phyloP scores from a whole-genome alignment of 73 alveolate species.

The Halteria grandinella region DNA sequence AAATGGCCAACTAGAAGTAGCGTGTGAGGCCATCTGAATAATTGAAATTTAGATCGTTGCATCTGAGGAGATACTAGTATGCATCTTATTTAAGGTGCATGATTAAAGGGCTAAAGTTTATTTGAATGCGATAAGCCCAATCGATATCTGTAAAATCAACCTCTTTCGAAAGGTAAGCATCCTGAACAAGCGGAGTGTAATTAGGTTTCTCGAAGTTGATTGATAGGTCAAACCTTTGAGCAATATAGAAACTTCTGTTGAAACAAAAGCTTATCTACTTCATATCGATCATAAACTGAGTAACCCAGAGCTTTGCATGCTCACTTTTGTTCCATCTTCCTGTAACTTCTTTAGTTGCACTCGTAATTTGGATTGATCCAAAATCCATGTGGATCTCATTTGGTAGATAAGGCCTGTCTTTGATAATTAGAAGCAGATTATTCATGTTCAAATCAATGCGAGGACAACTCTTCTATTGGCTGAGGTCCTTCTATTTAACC shows the following conservation, averaged over 20 bases:
- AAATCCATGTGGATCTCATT: conserved; percentile 32
- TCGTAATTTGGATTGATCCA: conserved; percentile 23
- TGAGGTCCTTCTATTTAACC: not conserved
- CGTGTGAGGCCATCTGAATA: conserved; percentile 49
- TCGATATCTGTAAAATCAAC: conserved; percentile 45
- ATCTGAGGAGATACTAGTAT: conserved; percentile 51
- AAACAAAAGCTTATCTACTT: conserved; percentile 27
- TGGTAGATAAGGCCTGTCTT: conserved; percentile 45
- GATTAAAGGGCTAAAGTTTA: conserved; percentile 30
- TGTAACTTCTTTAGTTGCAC: not conserved
- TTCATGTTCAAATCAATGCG: conserved; percentile 44
- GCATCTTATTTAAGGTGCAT: conserved; percentile 25
- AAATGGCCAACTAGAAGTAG: conserved; percentile 13
- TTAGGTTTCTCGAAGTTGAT: conserved; percentile 26
- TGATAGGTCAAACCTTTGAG: conserved; percentile 27
- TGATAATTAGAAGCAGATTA: conserved; percentile 24
- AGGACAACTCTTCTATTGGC: conserved; percentile 5
- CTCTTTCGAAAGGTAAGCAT: conserved; percentile 12
- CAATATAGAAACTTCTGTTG: conserved; percentile 13
- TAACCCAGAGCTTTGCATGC: conserved; percentile 20
- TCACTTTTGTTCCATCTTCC: conserved; percentile 51
- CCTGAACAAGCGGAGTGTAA: conserved; percentile 9
- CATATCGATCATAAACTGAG: conserved; percentile 17
- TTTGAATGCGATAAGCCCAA: conserved; percentile 6
- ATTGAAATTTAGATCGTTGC: conserved; percentile 56